These are phyloP conservation scores for Botrytis porri DNA, from an alignment of 2,329 filamentous ascomycete species.

Conservation along the genomic window DNA sequence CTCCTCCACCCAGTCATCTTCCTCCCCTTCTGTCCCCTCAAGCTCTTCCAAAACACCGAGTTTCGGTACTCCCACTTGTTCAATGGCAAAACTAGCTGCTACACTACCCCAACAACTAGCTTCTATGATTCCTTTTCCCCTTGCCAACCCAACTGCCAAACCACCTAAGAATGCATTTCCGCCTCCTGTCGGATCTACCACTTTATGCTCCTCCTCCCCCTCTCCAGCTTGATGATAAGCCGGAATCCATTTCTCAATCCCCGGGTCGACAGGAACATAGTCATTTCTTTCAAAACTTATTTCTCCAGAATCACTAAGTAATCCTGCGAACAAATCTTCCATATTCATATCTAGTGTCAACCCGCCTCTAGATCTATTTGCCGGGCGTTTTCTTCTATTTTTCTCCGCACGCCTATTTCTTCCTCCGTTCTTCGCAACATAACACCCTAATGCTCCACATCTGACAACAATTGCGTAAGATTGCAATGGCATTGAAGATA, in stretches of 20 bases:
- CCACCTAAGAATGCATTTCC: slow-evolving; percentile 82
- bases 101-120: slow-evolving; percentile 77
- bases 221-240: slow-evolving; percentile 58
- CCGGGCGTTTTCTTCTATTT: slow-evolving; percentile 28
- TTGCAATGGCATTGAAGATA: slow-evolving; percentile 62
- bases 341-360: slow-evolving; percentile 61
- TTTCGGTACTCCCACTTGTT: slow-evolving; percentile 82
- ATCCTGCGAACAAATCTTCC: slow-evolving; percentile 57
- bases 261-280: slow-evolving; percentile 49
- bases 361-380: slow-evolving; percentile 46
- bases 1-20: slow-evolving; percentile 30
- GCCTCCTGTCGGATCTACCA: slow-evolving; percentile 91
- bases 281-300: slow-evolving; percentile 44
- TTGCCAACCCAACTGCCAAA: slow-evolving; percentile 55
- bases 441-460: slow-evolving; percentile 70
- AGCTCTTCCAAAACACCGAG: slow-evolving; percentile 47
- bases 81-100: slow-evolving; percentile 88
- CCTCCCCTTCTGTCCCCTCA: slow-evolving; percentile 43
- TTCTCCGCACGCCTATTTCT: slow-evolving; percentile 26
- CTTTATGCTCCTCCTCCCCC: slow-evolving; percentile 37
- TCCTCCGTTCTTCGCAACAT: slow-evolving; percentile 47
- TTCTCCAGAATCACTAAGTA: slow-evolving; percentile 53
- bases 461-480: slow-evolving; percentile 67
- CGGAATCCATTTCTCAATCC: slow-evolving; percentile 71
- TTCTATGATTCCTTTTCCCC: slow-evolving; percentile 60